A percentile compares a stretch with the other conserved stretches of the same genome.
phyloP scores from a whole-genome alignment of 192 early-diverging fungal genomes.

The Coemansia sp. region DNA sequence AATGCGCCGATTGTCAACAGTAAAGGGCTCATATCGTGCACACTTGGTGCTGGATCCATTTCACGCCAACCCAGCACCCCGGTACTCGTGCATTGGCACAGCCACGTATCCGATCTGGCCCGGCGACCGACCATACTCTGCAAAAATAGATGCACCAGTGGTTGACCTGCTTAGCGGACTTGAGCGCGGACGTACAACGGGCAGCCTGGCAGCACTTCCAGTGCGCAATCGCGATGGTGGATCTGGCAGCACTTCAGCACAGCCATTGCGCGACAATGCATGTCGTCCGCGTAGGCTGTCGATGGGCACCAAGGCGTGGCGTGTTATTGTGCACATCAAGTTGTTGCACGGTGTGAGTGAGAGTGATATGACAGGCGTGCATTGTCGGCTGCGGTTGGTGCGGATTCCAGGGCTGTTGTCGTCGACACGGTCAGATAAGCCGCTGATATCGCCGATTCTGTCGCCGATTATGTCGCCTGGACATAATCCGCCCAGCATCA shows the following conservation, averaged over 20 bases:
- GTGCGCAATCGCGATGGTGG: conserved; percentile 4
- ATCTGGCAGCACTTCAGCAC: conserved; percentile 26
- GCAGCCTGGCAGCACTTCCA: conserved; percentile 40
- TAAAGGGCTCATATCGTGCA: conserved; percentile 39
- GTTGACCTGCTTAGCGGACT: conserved; percentile 35
- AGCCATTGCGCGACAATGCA: conserved; percentile 19
- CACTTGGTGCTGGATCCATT: conserved; percentile 44
- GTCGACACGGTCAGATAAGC: conserved; percentile 4
- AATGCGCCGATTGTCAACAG: conserved; percentile 67
- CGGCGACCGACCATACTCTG: conserved; percentile 38
- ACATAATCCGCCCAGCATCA: background rate
- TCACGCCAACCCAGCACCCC: conserved; percentile 30
- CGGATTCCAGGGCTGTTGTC: conserved; percentile 28
- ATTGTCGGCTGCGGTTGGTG: conserved; percentile 43
- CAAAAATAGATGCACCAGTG: conserved; percentile 42
- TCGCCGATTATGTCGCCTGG: conserved; percentile 1
- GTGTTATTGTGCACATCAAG: conserved; percentile 41
- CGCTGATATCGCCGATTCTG: conserved; percentile 15
- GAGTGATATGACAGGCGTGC: conserved; percentile 33
- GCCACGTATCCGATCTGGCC: conserved; percentile 47
- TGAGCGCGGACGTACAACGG: conserved; percentile 28
- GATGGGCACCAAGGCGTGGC: conserved; percentile 21
- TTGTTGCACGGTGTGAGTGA: conserved; percentile 33
- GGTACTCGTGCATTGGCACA: conserved; percentile 44
- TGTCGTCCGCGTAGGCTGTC: background rate